Conservation (phyloP, 371 early-diverging fungal genomes). For the Capniomyces stellatus region DNA sequence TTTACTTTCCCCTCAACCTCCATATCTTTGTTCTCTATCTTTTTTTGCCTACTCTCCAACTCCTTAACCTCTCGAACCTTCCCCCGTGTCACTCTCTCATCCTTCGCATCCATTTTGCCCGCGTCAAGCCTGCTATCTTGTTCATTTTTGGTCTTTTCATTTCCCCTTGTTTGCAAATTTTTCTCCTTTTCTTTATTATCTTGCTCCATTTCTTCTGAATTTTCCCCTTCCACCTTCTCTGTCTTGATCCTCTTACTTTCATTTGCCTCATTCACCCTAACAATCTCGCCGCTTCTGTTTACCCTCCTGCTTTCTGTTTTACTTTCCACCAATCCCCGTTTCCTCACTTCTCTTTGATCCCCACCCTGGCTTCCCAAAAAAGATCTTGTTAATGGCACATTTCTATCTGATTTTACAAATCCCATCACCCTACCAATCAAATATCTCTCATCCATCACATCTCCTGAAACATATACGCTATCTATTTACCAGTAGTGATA, state of each 20-base stretch:
- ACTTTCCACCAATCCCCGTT: neutral
- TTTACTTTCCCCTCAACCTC: no score
- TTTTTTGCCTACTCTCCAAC: no score
- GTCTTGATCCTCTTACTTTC: neutral
- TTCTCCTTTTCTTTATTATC: conserved; percentile 2
- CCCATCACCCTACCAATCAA: conserved; percentile 70
- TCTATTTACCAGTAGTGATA: conserved; percentile 28
- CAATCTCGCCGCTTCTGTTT: neutral
- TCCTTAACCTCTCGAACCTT: no score
- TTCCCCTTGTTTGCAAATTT: no score
- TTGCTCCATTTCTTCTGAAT: conserved; percentile 6
- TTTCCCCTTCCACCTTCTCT: neutral
- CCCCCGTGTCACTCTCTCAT: no score
- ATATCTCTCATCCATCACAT: conserved; percentile 53
- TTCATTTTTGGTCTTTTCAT: no score
- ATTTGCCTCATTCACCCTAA: neutral
- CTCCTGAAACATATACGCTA: conserved; percentile 57
- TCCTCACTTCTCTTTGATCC: neutral
- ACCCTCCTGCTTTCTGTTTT: neutral
- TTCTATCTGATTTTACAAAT: conserved; percentile 30
- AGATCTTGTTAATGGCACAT: conserved; percentile 1
- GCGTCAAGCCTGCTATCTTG: no score
- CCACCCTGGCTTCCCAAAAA: neutral
- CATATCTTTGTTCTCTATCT: no score
- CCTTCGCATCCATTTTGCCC: no score